Evolutionary conservation across 768 basidiomycete species (phyloP), one percentile per base, ranked within the genome.

Genomic region (Podaxis carcinomalis): DNA sequence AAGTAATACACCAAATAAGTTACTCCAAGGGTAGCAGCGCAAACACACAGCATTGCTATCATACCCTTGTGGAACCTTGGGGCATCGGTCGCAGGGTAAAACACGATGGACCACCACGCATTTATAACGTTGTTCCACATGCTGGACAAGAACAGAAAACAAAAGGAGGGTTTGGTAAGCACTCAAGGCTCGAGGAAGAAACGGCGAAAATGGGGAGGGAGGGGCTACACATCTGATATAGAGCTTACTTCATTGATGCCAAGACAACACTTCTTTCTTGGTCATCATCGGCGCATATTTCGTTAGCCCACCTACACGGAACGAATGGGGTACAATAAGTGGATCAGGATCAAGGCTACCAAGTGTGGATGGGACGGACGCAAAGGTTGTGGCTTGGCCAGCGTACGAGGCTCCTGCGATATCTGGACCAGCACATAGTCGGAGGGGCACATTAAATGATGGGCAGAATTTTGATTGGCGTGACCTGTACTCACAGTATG

Each of bases 351-450:
- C 37, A 52, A 39, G 53, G n/a, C 16, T 2, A 32, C 35, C 36
- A 25, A 51, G 21, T 14, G 55, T 57, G 47, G 40, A 42, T 40
- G 35, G 32, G 19, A 76, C 83, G 56, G 64, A 86, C 81, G 86
- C 85, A 67, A 91, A 90, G 25, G 88, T 92, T 16, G 83, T 84
- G 5, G 88, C 90, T 68, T 91, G 90, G 9, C 89, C 88, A 0
- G 88, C 80, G 67, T 87, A 92, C 5, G 87, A 83, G 14, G 87
- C 85, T 1, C 88, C 87, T 4, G 83, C 80, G 9, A 84, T 67
- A 68, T 85, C 81, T 85, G 57, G 16, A 47, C 28, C 28, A 7
- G 28, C 11, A 36, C 36, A 23, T 23, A 14, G 7, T 19, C 56
- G 9, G 23, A 37, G 21, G 36, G 27, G 5, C 21, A 21, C n/a